Evolutionary conservation across 371 early-diverging fungal genomes (phyloP).

Genomic region (Scutellospora calospora): DNA sequence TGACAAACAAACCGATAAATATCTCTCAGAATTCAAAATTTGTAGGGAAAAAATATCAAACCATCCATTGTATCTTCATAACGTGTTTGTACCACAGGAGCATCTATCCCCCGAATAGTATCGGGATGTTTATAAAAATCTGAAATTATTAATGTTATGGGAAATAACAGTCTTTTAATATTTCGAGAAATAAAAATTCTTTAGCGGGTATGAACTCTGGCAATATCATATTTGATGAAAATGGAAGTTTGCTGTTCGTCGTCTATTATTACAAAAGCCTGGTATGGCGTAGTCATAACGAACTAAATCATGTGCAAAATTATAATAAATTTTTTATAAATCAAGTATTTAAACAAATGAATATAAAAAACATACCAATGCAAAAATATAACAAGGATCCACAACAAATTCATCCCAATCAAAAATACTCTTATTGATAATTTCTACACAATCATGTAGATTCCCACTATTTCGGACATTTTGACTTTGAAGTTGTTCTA

Average conservation of each 20-base stretch:
- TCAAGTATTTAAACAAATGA: constrained; percentile 12
- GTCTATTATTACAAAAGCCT: constrained; percentile 85
- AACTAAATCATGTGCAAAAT: constrained; percentile 94
- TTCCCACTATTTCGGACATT: constrained; percentile 40
- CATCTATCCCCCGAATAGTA: constrained; percentile 81
- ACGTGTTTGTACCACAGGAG: constrained; percentile 95
- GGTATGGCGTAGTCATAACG: constrained; percentile 85
- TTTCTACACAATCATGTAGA: constrained; percentile 68
- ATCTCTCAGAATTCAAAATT: constrained; percentile 87
- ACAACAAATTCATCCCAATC: constrained; percentile 84
- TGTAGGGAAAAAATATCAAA: constrained; percentile 98
- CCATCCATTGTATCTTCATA: constrained; percentile 92
- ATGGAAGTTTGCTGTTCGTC: constrained; percentile 75
- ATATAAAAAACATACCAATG: constrained; percentile 72
- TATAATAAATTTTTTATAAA: too few relatives aligned
- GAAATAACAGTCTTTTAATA: constrained; percentile 78
- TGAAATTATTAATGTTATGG: constrained; percentile 89
- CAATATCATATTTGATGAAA: constrained; percentile 83
- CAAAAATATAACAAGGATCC: constrained; percentile 88
- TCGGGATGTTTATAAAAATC: constrained; percentile 90
- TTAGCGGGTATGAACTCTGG: constrained; percentile 95
- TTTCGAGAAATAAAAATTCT: constrained; percentile 77
- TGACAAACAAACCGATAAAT: constrained; percentile 79
- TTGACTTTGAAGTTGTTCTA: constrained; percentile 68
- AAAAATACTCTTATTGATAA: constrained; percentile 91